Base-by-base conservation (phyloP, 495 filamentous ascomycete genomes). In the Tetracladium marchalianum region DNA sequence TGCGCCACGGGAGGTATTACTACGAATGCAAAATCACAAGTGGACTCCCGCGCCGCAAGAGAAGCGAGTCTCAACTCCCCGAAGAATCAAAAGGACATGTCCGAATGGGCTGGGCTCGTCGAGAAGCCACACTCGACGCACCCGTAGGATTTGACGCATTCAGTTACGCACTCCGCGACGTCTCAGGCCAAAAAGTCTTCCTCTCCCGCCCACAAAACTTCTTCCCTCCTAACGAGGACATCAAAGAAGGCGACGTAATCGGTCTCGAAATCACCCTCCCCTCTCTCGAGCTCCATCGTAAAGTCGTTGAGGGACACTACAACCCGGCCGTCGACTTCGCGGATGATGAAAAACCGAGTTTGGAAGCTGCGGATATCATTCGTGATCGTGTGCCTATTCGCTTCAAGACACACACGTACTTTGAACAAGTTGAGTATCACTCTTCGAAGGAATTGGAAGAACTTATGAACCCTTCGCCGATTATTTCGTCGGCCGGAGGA, bases 101-200 rank as follows among this genome's bases (percentile, higher is more conserved):
- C 9, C 80, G 93, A 11, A 72, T 97, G 43, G 93, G 93, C 1
- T 96, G 87, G 64, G 89, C 92, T 1, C 69, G 93, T 44, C 73
- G 90, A 31, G 93, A 99, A 56, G 88, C 90, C 9, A 86, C 87
- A 13, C 68, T 95, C 2, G 93, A 97, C 55, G 85, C 86, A 11
- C 92, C 93, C 9, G 87, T 96, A 11, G 93, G 93, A 0, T 95
- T 90, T 54, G 92, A 99, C 61, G 89, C 86, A 31, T 97, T 97
- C 62, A 92, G 88, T 39, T 99, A 99, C 60, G 93, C 86, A 15
- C 75, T 99, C 44, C 81, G 90, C 16, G 93, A 97, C 57, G 79
- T 87, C 11, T 75, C 79, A 11, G 90, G 90, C 9, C 87, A 97
- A 58, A 90, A 92, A 39, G 83, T 95, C 17, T 89, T 93, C 64